phyloP scores from a whole-genome alignment of 2,329 filamentous ascomycete species.

The Penicillium digitatum region DNA sequence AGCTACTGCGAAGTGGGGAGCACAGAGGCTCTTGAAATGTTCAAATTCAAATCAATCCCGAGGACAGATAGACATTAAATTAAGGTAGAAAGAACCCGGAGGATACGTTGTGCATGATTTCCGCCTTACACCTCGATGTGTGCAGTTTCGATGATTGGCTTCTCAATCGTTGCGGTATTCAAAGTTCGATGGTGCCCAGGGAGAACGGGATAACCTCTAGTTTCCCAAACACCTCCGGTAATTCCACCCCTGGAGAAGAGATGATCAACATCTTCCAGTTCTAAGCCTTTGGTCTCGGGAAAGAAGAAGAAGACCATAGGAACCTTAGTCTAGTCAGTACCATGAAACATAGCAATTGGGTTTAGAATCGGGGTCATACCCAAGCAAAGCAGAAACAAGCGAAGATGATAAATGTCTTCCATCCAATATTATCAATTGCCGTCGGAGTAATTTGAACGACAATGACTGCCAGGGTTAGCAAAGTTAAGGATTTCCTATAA shows the following conservation, averaged over 20 bases:
- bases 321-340: slow-evolving; percentile 28
- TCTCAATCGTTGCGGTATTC: slow-evolving; percentile 15
- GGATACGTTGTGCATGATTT: not conserved
- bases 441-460: slow-evolving; percentile 15
- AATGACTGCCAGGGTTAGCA: slow-evolving; percentile 15
- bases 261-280: slow-evolving; percentile 60
- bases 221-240: slow-evolving; percentile 37
- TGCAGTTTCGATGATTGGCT: not conserved
- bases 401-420: slow-evolving; percentile 32
- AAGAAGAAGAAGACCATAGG: slow-evolving; percentile 61
- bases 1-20: too few species aligned
- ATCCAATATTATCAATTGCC: slow-evolving; percentile 30
- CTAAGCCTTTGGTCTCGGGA: slow-evolving; percentile 61
- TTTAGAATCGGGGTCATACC: slow-evolving; percentile 7
- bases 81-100: not conserved
- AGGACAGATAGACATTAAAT: too few species aligned
- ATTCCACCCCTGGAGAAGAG: slow-evolving; percentile 40
- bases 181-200: slow-evolving; percentile 18
- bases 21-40: too few species aligned
- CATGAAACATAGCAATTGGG: not conserved
- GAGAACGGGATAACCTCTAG: slow-evolving; percentile 14
- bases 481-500: slow-evolving; percentile 11
- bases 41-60: not conserved
- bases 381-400: slow-evolving; percentile 24
- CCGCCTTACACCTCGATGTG: slow-evolving; percentile 2